These are phyloP conservation scores for Vitis amurensis DNA, from an alignment of 164 flowering plant genomes.

Conservation along the genomic window DNA sequence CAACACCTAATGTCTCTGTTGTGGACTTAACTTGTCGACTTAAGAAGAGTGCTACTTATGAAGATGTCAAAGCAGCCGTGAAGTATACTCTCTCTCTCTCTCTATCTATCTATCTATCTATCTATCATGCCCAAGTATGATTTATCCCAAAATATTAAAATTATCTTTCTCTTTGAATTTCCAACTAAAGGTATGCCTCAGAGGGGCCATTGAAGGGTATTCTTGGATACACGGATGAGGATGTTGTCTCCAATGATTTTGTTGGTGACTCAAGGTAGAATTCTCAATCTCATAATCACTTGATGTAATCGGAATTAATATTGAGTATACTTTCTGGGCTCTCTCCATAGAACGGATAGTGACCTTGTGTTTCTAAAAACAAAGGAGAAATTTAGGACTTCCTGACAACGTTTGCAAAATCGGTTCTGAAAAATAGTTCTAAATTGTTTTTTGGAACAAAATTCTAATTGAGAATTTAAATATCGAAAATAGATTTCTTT, in stretches of 20 bases:
- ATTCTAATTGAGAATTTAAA: too few species aligned
- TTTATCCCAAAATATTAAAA: too few species aligned
- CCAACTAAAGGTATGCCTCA: constrained; percentile 62
- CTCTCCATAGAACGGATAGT: too few species aligned
- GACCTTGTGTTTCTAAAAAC: too few species aligned
- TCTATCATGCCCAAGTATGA: not conserved
- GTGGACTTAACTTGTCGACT: constrained; percentile 96
- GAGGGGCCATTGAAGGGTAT: constrained; percentile 86
- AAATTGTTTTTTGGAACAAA: too few species aligned
- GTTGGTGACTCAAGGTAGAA: constrained; percentile 87
- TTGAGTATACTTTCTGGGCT: too few species aligned
- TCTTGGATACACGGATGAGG: constrained; percentile 97
- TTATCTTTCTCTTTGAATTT: not conserved
- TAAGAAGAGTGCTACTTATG: constrained; percentile 86
- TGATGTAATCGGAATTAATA: too few species aligned
- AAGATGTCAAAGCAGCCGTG: constrained; percentile 90
- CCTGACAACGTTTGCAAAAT: too few species aligned
- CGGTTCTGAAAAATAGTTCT: too few species aligned
- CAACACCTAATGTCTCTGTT: constrained; percentile 96
- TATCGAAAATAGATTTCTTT: too few species aligned
- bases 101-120: not conserved
- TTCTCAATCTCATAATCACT: not conserved
- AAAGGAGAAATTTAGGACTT: too few species aligned
- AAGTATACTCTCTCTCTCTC: constrained; percentile 49
- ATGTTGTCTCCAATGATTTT: constrained; percentile 96